Base-by-base conservation (phyloP, 1,284 basidiomycete species). In the Phylloboletellus chloephorus region DNA sequence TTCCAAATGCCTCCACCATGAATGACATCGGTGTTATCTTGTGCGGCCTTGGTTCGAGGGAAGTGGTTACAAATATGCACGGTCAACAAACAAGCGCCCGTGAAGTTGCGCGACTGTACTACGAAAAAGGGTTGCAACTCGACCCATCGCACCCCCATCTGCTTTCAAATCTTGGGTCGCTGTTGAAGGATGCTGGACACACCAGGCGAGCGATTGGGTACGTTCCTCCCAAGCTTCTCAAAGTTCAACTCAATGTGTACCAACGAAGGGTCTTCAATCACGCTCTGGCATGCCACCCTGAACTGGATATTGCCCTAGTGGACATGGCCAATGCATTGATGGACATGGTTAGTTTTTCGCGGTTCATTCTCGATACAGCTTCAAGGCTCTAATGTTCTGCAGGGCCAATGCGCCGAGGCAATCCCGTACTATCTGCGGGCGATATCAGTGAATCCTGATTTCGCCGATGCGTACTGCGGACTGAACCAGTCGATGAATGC, bases 1-100 rank as follows among this genome's bases (percentile, higher is more conserved):
- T 67, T 48, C 73, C 76, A 2, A 70, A 72, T 3, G 70, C 79
- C 3, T 74, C 74, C 34, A 74, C 72, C 4, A 73, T 71, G 61
- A 81, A 82, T 53, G 79, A 81, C 45, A 65, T 79, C 15, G 78
- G 79, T 16, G 78, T 81, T 44, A 58, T 80, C 19, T 57, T 81
- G 4, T 74, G 77, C 2, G 66, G 68, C 2, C 60, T 77, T 28
- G 65, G 67, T 13, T 54, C 64, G 12, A 60, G 47, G 11, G 50
- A 54, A 35, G 32, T 50, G 8, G 39, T 58, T 8, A 54, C 57
- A 16, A 43, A 43, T 16, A 16, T 35, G 3, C 47, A 38, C 3
- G 46, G 48, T 9, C 55, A 50, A 35, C 46, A 30, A 22, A 47
- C 46, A 16, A 60, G n/a, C 31, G 62, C 64, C 3, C 56, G 59